Conservation (phyloP, 169 alveolate genomes). For the Plasmodium vivax region DNA sequence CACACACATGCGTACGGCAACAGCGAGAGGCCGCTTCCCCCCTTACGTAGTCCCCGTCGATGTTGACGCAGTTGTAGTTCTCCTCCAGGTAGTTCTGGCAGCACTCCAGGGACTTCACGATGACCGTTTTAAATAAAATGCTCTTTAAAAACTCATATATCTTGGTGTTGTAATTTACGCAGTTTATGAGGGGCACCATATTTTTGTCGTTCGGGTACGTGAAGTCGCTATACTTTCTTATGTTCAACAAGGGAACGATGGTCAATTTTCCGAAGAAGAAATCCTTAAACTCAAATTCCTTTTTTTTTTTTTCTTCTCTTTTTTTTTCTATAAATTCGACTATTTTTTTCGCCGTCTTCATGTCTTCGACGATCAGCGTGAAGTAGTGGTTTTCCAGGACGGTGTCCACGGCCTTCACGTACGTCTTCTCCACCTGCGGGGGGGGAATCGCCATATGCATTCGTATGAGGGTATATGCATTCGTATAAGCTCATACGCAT, state of each 20-base stretch:
- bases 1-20: not conserved
- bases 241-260: conserved; percentile 60
- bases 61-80: conserved; percentile 59
- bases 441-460: not conserved
- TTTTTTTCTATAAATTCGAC: conserved; percentile 72
- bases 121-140: conserved; percentile 66
- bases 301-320: conserved; percentile 58
- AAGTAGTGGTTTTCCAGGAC: conserved; percentile 61
- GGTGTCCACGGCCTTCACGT: conserved; percentile 63
- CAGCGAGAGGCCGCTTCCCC: not conserved
- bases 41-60: conserved; percentile 73
- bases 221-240: conserved; percentile 55
- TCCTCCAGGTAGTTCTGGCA: conserved; percentile 67
- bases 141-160: conserved; percentile 65
- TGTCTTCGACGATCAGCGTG: conserved; percentile 65
- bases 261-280: conserved; percentile 70
- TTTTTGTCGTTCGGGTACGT: conserved; percentile 60
- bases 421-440: conserved; percentile 57
- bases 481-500: not conserved
- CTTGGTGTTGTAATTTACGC: conserved; percentile 64
- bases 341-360: conserved; percentile 68
- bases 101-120: conserved; percentile 63
- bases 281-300: conserved; percentile 61
- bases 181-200: conserved; percentile 68
- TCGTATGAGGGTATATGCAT: not conserved